phyloP scores from a whole-genome alignment of 2,329 filamentous ascomycete species.

The Aspergillus flavus region DNA sequence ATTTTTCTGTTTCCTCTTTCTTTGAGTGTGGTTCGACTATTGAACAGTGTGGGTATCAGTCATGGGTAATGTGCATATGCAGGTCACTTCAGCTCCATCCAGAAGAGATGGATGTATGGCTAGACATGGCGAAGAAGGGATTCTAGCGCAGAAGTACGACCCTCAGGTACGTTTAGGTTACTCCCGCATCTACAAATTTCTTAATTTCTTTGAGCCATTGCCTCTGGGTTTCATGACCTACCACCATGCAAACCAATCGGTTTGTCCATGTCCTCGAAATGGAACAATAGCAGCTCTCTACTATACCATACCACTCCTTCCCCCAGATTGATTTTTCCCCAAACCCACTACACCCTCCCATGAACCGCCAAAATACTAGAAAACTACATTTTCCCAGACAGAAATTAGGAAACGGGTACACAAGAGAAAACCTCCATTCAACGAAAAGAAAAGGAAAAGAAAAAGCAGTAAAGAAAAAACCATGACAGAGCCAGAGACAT shows the following conservation, averaged over 20 bases:
- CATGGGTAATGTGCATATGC: background rate
- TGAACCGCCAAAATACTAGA: background rate
- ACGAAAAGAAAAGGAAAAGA: background rate
- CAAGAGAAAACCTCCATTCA: too few relatives aligned
- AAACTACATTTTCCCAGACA: background rate
- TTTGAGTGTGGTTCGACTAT: background rate
- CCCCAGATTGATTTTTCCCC: too few relatives aligned
- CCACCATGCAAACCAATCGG: slow-evolving; percentile 1
- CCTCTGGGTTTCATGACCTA: background rate
- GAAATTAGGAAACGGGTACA: too few relatives aligned
- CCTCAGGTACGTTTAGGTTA: background rate
- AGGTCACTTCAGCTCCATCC: background rate
- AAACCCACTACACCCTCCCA: background rate
- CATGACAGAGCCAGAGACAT: background rate
- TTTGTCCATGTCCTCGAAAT: background rate
- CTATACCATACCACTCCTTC: background rate
- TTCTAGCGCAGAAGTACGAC: background rate
- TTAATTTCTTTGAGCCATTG: background rate
- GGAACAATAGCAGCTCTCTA: background rate
- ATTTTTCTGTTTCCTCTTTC: background rate
- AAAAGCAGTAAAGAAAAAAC: background rate
- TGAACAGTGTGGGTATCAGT: background rate
- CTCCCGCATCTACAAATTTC: background rate
- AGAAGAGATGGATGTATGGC: background rate
- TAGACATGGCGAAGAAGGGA: background rate